Evolutionary conservation across 164 flowering plant species (phyloP), one percentile per base, ranked within the genome.

Genomic region (Platanus orientalis): DNA sequence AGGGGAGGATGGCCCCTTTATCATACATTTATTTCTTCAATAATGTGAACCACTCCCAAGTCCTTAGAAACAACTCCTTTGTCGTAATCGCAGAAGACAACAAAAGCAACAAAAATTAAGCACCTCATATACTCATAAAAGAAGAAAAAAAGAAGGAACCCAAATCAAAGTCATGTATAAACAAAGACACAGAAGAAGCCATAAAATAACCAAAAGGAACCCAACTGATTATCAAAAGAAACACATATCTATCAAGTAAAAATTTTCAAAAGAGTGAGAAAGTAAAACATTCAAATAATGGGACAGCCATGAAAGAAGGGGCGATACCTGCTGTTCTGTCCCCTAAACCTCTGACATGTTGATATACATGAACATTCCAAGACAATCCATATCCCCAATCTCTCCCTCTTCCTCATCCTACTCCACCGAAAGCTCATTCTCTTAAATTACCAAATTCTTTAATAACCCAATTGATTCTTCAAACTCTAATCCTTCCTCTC

Each of bases 281-380:
- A 25, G 3, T 21, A 14, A 45, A 45, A 13, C 19, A 42, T 5
- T 16, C 39, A 65, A 56, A 49, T 60, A 60, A 71, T 71, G 61
- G 65, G 68, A 67, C 62, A 60, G 58, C 71, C 73, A 71, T 57
- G 71, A 76, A 75, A 63, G 77, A 63, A 28, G 74, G n/a, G n/a
- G n/a, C n/a, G 70, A 57, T 20, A 56, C 79, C 69, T 80, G 82
- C 68, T 73, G 55, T 64, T 45, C 20, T 76, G 84, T 80, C 84
- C 70, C 79, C 84, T 49, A 49, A 34, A 54, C 40, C 34, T 51
- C 21, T 54, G 60, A 75, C 84, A 73, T 64, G 28, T 24, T 69
- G 72, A 78, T 75, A 44, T 66, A 51, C 71, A 67, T 67, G 42
- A 49, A 48, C 55, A 53, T 45, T 40, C 66, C 17, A n/a, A 52